Conservation (phyloP, 1,284 basidiomycete species). For the Phylloporus gajari region DNA sequence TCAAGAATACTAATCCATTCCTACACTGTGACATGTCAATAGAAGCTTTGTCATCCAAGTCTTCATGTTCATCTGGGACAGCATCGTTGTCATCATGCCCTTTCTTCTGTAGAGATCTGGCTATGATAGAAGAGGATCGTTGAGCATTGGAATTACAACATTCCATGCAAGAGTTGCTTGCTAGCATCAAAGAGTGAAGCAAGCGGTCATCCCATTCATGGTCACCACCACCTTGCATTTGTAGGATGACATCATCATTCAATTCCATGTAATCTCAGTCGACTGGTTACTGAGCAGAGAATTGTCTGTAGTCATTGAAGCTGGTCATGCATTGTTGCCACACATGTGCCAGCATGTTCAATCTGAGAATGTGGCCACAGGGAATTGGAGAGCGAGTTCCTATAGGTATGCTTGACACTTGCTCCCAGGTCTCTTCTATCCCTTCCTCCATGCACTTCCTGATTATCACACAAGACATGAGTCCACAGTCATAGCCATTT, state of each 20-base stretch:
- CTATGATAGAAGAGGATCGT: not conserved
- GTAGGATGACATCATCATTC: not conserved
- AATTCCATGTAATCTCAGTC: not conserved
- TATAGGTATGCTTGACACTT: not conserved
- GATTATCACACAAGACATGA: not conserved
- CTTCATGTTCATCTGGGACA: too few species aligned
- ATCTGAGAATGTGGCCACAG: not conserved
- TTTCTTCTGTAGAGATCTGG: too few species aligned
- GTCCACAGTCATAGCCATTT: not conserved
- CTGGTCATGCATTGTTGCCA: not conserved
- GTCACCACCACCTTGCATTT: not conserved
- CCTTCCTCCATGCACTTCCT: not conserved
- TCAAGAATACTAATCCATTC: too few species aligned
- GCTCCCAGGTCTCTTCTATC: not conserved
- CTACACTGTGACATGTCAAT: too few species aligned
- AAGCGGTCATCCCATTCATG: not conserved
- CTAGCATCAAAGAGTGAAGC: not conserved
- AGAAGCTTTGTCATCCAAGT: too few species aligned
- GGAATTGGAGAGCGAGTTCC: not conserved
- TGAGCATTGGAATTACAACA: not conserved
- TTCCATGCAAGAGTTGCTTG: not conserved
- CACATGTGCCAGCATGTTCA: not conserved
- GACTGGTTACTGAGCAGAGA: not conserved
- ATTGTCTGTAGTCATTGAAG: not conserved
- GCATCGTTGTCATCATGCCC: too few species aligned